Base-by-base conservation (phyloP, 345 rosid genomes). In the Hibiscus trionum region DNA sequence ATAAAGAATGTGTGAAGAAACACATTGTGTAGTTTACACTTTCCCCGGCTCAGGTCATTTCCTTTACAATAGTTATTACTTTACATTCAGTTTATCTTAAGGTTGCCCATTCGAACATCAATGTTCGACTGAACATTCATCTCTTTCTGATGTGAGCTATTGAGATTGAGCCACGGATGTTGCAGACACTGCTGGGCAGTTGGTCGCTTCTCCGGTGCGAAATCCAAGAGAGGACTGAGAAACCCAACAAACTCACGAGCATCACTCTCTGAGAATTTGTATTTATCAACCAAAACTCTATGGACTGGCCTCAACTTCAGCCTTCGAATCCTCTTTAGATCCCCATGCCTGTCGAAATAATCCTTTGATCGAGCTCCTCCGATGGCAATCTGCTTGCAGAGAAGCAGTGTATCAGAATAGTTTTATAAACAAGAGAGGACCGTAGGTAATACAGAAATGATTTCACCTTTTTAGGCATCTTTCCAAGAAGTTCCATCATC, bases 401-500 rank as follows among this genome's bases (percentile, higher is more conserved):
- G 59, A 82, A 69, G 26, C 80, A 76, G 31, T 26, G n/a, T 14
- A 52, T 10, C 66, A 49, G 33, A 11, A 37, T 67, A 19, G 57
- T 39, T 6, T 6, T 61, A 66, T 26, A 57, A 31, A 4, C 12
- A 56, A 4, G 7, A 35, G 37, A 65, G 42, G 11, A 10, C 11
- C 11, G 21, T 17, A 56, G 46, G 6, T 19, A 66, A 19, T 56
- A 1, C 26, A 66, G 10, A 57, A 52, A 61, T 64, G 10, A 44
- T 56, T 76, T 77, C 73, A 93, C 98, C 97, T 93, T 96, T 72
- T 86, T 78, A 44, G 99, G 98, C 86, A 96, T 95, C 84, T 93
- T 95, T 64, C 99, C 98, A 29, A 95, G 86, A 39, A 95, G 97
- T 78, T 95, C 99, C 98, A 95, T 96, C 99, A 93, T 93, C 11